Conservation (phyloP, 2,329 filamentous ascomycete species). For the Colletotrichum spinosum region DNA sequence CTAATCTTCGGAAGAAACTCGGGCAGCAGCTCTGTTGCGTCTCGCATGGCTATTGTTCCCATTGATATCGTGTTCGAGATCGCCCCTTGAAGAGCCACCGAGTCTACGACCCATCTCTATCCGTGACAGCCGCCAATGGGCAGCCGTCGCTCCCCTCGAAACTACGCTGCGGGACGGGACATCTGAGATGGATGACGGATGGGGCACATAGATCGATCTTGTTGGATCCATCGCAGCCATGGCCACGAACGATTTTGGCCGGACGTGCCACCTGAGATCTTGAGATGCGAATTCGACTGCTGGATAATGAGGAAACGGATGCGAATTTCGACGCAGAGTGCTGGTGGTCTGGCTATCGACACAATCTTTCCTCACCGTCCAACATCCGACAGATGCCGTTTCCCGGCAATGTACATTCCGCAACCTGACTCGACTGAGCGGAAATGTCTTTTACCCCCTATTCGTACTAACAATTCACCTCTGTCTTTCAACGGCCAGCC, state of each 20-base stretch:
- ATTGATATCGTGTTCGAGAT: too few species aligned
- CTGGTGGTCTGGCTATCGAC: neutral
- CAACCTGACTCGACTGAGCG: conserved; percentile 24
- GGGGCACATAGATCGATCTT: conserved; percentile 37
- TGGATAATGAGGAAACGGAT: conserved; percentile 5
- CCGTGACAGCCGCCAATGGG: conserved; percentile 32
- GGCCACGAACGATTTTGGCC: conserved; percentile 18
- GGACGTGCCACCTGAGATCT: too few species aligned
- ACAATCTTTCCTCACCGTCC: too few species aligned
- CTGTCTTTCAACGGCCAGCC: conserved; percentile 2
- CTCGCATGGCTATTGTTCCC: neutral
- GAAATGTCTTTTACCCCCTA: conserved; percentile 19
- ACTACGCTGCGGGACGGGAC: conserved; percentile 30
- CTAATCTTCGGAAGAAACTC: neutral
- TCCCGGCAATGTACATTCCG: neutral
- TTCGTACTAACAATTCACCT: conserved; percentile 1
- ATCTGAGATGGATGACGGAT: conserved; percentile 35
- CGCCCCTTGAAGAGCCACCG: conserved; percentile 25
- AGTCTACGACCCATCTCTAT: conserved; percentile 37
- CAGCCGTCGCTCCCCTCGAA: conserved; percentile 18
- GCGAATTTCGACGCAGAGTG: neutral
- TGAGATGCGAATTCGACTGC: neutral
- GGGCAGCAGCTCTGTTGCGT: too few species aligned
- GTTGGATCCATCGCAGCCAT: conserved; percentile 33
- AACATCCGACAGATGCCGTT: too few species aligned